Evolutionary conservation across 2,329 filamentous ascomycete species (phyloP), one percentile per base, ranked within the genome.

Genomic region (Berkeleyomyces basicola): DNA sequence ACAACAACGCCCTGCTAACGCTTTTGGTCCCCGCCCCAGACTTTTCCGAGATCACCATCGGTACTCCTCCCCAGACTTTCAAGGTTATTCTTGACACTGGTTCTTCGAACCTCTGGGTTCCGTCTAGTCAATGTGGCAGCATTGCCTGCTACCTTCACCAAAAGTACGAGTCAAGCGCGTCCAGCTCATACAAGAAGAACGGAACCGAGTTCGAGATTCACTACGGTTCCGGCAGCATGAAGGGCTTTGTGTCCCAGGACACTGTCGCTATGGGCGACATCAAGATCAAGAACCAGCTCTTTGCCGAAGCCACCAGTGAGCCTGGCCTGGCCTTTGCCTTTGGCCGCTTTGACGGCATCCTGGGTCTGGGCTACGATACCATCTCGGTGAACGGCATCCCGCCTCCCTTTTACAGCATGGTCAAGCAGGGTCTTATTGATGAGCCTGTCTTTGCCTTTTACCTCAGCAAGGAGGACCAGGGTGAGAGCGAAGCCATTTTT

Each of bases 81-180:
- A 99, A 99, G 83, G 95, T 99, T 68, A 87, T 99, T 67, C 86
- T 99, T 67, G 93, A 99, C 75, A 99, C 93, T 37, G 93, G 93
- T 70, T 96, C 90, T 81, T 97, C 93, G 74, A 99, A 99, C 80
- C 83, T 99, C 67, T 99, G 95, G 95, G 91, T 99, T 65, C 95
- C 95, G 46, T 96, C 91, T 33, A 79, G 83, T 63, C 81, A 90
- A 72, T 99, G 95, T 75, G 85, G 82, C 72, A 96, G 91, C 72
- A 99, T 99, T 72, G 95, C 93, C 67, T 99, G 93, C 83, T 99
- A 92, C 77, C 84, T 99, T 65, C 93, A 99, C 81, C 85, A 77
- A 75, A 99, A 95, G 79, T 99, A 97, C 78, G 90, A 97, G 76
- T 93, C 90, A 64, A 87, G 85, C 44, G 78, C 84, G 3, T 99